Base-by-base conservation (phyloP, 202 grass and related monocot genomes). In the Schoenoplectus tabernaemontani region DNA sequence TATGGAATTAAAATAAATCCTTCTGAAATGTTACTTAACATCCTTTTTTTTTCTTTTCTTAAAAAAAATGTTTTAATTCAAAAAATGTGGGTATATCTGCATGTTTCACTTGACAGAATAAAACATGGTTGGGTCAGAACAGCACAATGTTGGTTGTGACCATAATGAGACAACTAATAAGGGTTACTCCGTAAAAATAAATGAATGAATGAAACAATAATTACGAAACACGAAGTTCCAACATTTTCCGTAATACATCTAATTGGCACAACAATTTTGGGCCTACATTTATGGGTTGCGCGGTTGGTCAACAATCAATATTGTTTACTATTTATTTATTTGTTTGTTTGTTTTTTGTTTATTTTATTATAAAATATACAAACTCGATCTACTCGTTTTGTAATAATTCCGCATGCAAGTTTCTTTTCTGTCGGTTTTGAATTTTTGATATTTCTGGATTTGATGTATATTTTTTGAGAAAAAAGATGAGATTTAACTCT, bases 91-190 rank as follows among this genome's bases (percentile, higher is more conserved):
- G 70, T 74, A 54, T 53, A 74, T 54, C 15, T 74, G 46, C 46
- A 74, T 74, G 1, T 50, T 28, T 47, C 44, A 53, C 4, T 73
- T 74, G 44, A 53, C 69, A 53, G 26, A 74, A 33, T 54, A 80
- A 80, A 48, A 47, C 24, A 47, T 64, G 59, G 24, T 34, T 28
- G 59, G 77, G 33, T 63, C 77, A 64, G 24, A 57, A 59, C 77
- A 64, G 77, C 77, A 80, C 28, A 65, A 74, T 80, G 54, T 80
- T 58, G 37, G 77, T 61, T 79, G 77, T 41, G 57, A 80, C 70
- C 77, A 80, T 80, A 80, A 64, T 62, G 77, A 22, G 37, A 79
- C 58, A 80, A 33, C 77, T 64, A 64, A 79, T 48, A 33, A 64
- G 38, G 39, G 42, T 24, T 79, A 62, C 39, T 80, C 4, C 7